These are phyloP conservation scores for Tetrahymena borealis DNA, from an alignment of 73 alveolate genomes.

Conservation along the genomic window DNA sequence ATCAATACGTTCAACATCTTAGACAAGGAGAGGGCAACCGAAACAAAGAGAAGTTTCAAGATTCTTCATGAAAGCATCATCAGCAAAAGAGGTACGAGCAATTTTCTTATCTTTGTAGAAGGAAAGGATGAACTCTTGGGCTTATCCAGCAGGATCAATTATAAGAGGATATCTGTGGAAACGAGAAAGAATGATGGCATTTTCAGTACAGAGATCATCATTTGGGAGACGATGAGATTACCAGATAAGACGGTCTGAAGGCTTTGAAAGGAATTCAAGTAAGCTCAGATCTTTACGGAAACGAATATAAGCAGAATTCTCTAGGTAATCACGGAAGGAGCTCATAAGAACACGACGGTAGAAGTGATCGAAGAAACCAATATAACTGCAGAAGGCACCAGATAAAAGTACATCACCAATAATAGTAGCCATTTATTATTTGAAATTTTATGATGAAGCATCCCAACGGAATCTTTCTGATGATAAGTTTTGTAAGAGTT, in stretches of 20 bases:
- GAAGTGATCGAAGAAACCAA: slow-evolving; percentile 98
- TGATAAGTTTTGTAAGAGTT: slow-evolving; percentile 78
- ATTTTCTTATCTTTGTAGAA: slow-evolving; percentile 80
- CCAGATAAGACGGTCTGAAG: slow-evolving; percentile 97
- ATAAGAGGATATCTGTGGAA: slow-evolving; percentile 96
- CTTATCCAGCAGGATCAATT: slow-evolving; percentile 98
- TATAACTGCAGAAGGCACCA: slow-evolving; percentile 94
- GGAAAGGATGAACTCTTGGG: slow-evolving; percentile 65
- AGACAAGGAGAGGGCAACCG: slow-evolving; percentile 97
- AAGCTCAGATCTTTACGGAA: slow-evolving; percentile 71
- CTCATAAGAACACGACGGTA: slow-evolving; percentile 59
- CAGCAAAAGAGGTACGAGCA: slow-evolving; percentile 92
- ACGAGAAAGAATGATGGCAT: slow-evolving; percentile 94
- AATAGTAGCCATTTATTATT: slow-evolving; percentile 86
- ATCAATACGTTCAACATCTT: slow-evolving; percentile 98
- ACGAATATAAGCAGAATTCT: slow-evolving; percentile 55
- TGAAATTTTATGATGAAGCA: slow-evolving; percentile 78
- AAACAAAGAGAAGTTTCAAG: slow-evolving; percentile 98
- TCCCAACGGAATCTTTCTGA: slow-evolving; percentile 97
- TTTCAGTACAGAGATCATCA: slow-evolving; percentile 95
- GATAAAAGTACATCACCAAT: slow-evolving; percentile 87
- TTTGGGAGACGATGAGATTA: slow-evolving; percentile 88
- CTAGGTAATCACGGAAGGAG: slow-evolving; percentile 71
- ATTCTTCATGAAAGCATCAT: slow-evolving; percentile 89
- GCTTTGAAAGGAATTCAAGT: slow-evolving; percentile 94